Percentiles rank a stretch among this genome's conserved stretches.
These are phyloP conservation scores for Boletellus deceptivus DNA, from an alignment of 1,284 basidiomycete genomes.

Conservation along the genomic window DNA sequence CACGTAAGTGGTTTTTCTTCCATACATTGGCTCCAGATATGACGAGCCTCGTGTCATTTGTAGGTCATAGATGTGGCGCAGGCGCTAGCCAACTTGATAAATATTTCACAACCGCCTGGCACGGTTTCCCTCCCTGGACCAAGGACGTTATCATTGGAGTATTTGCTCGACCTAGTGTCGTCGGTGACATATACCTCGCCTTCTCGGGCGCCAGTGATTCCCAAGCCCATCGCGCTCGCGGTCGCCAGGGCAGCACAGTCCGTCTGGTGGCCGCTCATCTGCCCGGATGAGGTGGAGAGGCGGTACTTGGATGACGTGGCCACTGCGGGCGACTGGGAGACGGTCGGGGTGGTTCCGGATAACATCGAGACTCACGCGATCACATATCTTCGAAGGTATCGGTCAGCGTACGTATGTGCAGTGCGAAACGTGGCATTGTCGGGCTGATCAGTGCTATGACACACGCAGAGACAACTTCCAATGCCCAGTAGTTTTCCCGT, in stretches of 20 bases:
- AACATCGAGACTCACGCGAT: slow-evolving; percentile 90
- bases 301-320: slow-evolving; percentile 83
- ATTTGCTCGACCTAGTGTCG: slow-evolving; percentile 81
- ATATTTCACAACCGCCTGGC: slow-evolving; percentile 57
- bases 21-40: slow-evolving; percentile 13
- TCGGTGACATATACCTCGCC: slow-evolving; percentile 77
- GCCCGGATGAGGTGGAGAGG: slow-evolving; percentile 88
- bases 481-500: slow-evolving; percentile 51
- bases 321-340: slow-evolving; percentile 63
- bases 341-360: slow-evolving; percentile 70
- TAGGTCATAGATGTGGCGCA: slow-evolving; percentile 93
- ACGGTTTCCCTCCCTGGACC: slow-evolving; percentile 89
- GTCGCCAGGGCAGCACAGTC: slow-evolving; percentile 70
- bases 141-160: slow-evolving; percentile 80
- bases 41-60: slow-evolving; percentile 17
- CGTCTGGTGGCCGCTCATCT: slow-evolving; percentile 92
- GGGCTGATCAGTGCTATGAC: slow-evolving; percentile 9
- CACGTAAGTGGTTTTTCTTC: slow-evolving; percentile 60
- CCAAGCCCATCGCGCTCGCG: slow-evolving; percentile 69
- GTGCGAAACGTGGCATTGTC: slow-evolving; percentile 8
- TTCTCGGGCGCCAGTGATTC: slow-evolving; percentile 70
- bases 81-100: slow-evolving; percentile 80
- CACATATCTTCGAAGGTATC: slow-evolving; percentile 87
- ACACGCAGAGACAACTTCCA: slow-evolving; percentile 50
- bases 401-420: slow-evolving; percentile 65